These are phyloP conservation scores for Termitomyces sp. DNA, from an alignment of 768 basidiomycete genomes.

Conservation along the genomic window DNA sequence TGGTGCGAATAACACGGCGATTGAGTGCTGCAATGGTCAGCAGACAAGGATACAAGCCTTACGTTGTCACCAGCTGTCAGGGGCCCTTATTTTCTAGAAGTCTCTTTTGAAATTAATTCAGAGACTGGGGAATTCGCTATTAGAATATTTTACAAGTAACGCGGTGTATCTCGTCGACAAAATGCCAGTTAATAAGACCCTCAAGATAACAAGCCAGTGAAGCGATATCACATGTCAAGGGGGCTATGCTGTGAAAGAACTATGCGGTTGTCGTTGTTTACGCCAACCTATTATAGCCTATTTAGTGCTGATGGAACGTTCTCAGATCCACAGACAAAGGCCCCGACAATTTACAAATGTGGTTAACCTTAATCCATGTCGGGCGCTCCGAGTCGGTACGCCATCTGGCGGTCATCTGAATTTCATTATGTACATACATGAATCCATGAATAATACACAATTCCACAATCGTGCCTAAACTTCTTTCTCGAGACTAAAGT, in stretches of 20 bases:
- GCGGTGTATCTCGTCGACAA: no score
- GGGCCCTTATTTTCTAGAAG: not conserved
- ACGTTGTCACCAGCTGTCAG: no score
- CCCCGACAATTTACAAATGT: no score
- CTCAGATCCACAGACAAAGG: not conserved
- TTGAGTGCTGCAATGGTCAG: not conserved
- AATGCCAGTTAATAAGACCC: no score
- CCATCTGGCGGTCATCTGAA: not conserved
- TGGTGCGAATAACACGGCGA: not conserved
- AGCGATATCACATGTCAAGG: no score
- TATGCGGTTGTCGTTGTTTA: not conserved
- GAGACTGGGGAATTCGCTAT: no score
- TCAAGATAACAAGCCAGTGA: no score
- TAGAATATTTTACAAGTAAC: no score
- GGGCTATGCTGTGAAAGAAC: no score
- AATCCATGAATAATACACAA: not conserved
- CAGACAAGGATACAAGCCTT: no score
- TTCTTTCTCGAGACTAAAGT: slow-evolving; percentile 34
- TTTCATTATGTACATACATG: not conserved
- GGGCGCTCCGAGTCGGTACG: not conserved
- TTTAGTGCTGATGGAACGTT: not conserved
- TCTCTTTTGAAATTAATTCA: no score
- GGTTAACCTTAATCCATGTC: not conserved
- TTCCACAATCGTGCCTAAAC: slow-evolving; percentile 13
- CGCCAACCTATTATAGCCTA: not conserved